These are phyloP conservation scores for Silene vulgaris DNA, from an alignment of 179 eudicot genomes.

Conservation along the genomic window DNA sequence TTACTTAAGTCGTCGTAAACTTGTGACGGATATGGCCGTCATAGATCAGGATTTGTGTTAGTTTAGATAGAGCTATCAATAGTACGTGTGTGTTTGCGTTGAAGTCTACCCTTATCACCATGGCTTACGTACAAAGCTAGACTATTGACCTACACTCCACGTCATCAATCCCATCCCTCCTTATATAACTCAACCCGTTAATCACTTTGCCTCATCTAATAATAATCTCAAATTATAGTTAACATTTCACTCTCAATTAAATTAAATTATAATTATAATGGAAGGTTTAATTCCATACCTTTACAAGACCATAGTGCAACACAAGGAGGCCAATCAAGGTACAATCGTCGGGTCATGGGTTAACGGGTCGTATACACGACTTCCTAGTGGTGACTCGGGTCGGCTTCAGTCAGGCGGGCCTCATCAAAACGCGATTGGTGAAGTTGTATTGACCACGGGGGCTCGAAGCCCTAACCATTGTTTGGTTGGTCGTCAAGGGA, in stretches of 20 bases:
- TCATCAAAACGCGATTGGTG: background rate
- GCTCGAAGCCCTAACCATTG: background rate
- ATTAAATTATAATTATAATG: background rate
- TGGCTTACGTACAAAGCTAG: conserved; percentile 11
- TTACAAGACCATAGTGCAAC: conserved; percentile 23
- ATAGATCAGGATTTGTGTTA: no score
- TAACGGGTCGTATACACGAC: conserved; percentile 15
- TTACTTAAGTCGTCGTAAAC: no score
- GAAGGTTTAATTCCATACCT: conserved; percentile 28
- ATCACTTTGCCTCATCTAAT: background rate
- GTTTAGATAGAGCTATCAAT: background rate
- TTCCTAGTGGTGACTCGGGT: conserved; percentile 24
- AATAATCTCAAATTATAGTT: background rate
- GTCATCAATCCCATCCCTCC: conserved; percentile 3
- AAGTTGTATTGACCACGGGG: background rate
- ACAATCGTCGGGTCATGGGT: conserved; percentile 17
- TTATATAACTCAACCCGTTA: background rate
- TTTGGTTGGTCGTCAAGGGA: conserved; percentile 6
- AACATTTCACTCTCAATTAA: background rate
- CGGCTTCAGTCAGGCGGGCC: conserved; percentile 5
- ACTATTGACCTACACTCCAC: conserved; percentile 16
- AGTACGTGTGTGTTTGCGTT: conserved; percentile 10
- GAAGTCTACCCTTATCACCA: conserved; percentile 13
- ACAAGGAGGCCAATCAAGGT: conserved; percentile 10
- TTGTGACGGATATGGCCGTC: no score